Evolutionary conservation across 768 basidiomycete species (phyloP).

Genomic region (Podaxis sp.): DNA sequence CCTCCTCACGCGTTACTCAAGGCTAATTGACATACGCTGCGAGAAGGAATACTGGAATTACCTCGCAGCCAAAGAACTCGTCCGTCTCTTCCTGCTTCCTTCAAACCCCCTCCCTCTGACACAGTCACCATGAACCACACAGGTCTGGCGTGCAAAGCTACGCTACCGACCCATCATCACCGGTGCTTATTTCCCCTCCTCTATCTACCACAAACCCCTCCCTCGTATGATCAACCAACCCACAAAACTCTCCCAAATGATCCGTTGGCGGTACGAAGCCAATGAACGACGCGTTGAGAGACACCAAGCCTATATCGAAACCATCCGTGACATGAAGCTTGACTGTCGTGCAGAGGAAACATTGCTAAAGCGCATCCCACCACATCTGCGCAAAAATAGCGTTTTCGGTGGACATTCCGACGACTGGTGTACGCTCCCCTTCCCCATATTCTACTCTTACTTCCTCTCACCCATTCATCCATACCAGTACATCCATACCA

Average conservation of each 20-base stretch:
- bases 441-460: background rate
- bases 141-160: constrained; percentile 56
- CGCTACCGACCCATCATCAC: constrained; percentile 65
- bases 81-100: constrained; percentile 24
- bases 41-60: constrained; percentile 45
- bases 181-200: constrained; percentile 63
- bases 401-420: constrained; percentile 18
- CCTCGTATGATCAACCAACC: constrained; percentile 84
- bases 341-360: constrained; percentile 36
- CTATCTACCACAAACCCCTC: constrained; percentile 62
- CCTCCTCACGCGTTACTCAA: constrained; percentile 54
- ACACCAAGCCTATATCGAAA: constrained; percentile 25
- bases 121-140: background rate
- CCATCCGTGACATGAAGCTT: constrained; percentile 23
- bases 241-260: constrained; percentile 62
- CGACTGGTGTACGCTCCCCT: constrained; percentile 38
- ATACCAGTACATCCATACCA: constrained; percentile 33
- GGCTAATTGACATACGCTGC: constrained; percentile 46
- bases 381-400: background rate
- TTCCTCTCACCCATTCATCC: background rate
- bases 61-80: constrained; percentile 48
- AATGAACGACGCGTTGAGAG: constrained; percentile 39
- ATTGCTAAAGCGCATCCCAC: constrained; percentile 6
- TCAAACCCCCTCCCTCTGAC: background rate
- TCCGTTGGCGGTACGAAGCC: constrained; percentile 37